phyloP scores from a whole-genome alignment of 2,329 filamentous ascomycete genomes.

The Ploettnerulaceae sp. region DNA sequence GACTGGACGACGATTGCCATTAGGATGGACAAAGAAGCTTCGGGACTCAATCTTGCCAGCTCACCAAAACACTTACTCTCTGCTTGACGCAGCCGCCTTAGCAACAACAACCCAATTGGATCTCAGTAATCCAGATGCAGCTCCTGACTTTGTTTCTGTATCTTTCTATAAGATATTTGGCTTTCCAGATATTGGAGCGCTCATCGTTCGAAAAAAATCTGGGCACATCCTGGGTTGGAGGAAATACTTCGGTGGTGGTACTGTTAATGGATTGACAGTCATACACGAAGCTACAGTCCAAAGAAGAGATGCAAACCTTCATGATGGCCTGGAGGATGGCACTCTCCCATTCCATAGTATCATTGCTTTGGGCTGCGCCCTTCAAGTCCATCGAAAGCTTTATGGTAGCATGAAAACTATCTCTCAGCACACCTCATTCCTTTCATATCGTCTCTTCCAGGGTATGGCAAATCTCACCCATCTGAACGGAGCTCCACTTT shows the following conservation, averaged over 20 bases:
- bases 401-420: slow-evolving; percentile 67
- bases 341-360: slow-evolving; percentile 89
- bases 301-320: slow-evolving; percentile 65
- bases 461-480: slow-evolving; percentile 59
- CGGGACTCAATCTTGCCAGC: slow-evolving; percentile 33
- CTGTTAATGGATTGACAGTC: slow-evolving; percentile 80
- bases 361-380: slow-evolving; percentile 69
- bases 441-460: slow-evolving; percentile 54
- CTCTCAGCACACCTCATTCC: slow-evolving; percentile 62
- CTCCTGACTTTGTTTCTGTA: slow-evolving; percentile 78
- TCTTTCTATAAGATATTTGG: slow-evolving; percentile 97
- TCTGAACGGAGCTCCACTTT: slow-evolving; percentile 46
- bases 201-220: slow-evolving; percentile 72
- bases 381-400: slow-evolving; percentile 62
- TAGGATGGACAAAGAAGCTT: slow-evolving; percentile 58
- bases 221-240: slow-evolving; percentile 59
- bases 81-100: slow-evolving; percentile 82
- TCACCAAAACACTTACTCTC: slow-evolving; percentile 48
- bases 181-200: slow-evolving; percentile 81
- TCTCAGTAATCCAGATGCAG: slow-evolving; percentile 53
- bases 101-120: slow-evolving; percentile 73
- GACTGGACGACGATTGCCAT: slow-evolving; percentile 62
- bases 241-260: slow-evolving; percentile 87
- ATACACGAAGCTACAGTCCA: slow-evolving; percentile 70
- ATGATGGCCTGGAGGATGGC: slow-evolving; percentile 83